Percentiles rank a stretch among this genome's conserved stretches.
These are phyloP conservation scores for Phaseolus lunatus DNA, from an alignment of 306 rosid genomes.

Conservation along the genomic window DNA sequence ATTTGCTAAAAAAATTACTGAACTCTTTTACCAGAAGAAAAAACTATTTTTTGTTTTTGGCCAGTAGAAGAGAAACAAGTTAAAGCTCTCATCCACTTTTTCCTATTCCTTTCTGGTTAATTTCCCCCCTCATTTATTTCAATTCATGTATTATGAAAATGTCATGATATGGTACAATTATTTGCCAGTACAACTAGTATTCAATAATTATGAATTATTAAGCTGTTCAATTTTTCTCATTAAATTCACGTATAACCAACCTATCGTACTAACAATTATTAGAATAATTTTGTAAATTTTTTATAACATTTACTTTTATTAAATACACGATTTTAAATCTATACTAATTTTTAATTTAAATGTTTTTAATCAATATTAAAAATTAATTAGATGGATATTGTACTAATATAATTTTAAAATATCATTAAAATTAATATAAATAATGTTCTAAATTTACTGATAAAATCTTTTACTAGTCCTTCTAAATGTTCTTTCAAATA, in stretches of 20 bases:
- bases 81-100: neutral
- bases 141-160: constrained; percentile 1
- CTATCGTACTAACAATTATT: constrained; percentile 4
- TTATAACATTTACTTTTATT: neutral
- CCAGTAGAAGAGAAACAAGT: neutral
- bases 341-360: neutral
- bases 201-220: constrained; percentile 26
- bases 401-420: neutral
- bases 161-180: constrained; percentile 13
- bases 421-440: neutral
- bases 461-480: neutral
- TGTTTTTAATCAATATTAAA: neutral
- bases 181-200: constrained; percentile 15
- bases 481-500: neutral
- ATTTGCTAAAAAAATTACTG: neutral
- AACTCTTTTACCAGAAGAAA: neutral
- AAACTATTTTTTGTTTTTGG: neutral
- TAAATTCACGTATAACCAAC: constrained; percentile 6
- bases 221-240: constrained; percentile 16
- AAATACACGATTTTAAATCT: neutral
- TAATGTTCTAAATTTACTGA: neutral
- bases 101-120: neutral
- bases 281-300: neutral
- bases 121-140: neutral
- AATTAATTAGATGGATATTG: neutral